Evolutionary conservation across 2,329 filamentous ascomycete species (phyloP).

Genomic region (Boeremia exigua): DNA sequence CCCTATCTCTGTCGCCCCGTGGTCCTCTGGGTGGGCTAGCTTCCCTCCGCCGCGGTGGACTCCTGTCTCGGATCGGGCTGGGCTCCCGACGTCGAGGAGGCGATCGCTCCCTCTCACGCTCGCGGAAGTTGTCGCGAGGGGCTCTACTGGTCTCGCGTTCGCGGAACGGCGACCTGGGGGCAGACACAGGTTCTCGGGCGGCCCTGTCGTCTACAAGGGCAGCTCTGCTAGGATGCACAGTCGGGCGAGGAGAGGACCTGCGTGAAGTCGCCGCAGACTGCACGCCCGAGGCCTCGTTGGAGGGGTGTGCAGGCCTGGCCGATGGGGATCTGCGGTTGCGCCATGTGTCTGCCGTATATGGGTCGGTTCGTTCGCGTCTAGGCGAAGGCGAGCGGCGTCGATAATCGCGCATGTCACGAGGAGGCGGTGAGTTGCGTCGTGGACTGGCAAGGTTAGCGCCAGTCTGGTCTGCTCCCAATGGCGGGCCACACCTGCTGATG

Average conservation of each 20-base stretch:
- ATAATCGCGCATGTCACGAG: slow-evolving; percentile 53
- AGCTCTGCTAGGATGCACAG: slow-evolving; percentile 61
- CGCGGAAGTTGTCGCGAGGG: slow-evolving; percentile 29
- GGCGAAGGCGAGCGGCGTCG: slow-evolving; percentile 62
- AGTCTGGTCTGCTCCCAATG: not conserved
- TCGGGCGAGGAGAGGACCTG: slow-evolving; percentile 63
- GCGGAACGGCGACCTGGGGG: slow-evolving; percentile 43
- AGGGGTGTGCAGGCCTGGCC: slow-evolving; percentile 43
- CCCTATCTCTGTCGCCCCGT: slow-evolving; percentile 42
- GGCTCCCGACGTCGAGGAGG: slow-evolving; percentile 48
- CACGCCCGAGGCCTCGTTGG: slow-evolving; percentile 58
- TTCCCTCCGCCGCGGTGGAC: slow-evolving; percentile 46
- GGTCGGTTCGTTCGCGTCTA: slow-evolving; percentile 57
- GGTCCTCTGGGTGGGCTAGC: slow-evolving; percentile 44
- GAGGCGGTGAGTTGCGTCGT: slow-evolving; percentile 52
- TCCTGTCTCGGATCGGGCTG: slow-evolving; percentile 32
- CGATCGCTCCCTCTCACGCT: slow-evolving; percentile 40
- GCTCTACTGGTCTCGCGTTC: slow-evolving; percentile 39
- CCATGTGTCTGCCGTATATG: slow-evolving; percentile 57
- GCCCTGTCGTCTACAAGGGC: slow-evolving; percentile 45
- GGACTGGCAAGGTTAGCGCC: slow-evolving; percentile 30
- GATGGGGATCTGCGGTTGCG: slow-evolving; percentile 61
- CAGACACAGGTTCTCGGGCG: slow-evolving; percentile 39
- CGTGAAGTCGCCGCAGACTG: slow-evolving; percentile 65
- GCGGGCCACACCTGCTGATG: slow-evolving; percentile 38